Evolutionary conservation across 345 rosid genomes (phyloP), one percentile per base, ranked within the genome.

Genomic region (Arabidopsis arenosa): DNA sequence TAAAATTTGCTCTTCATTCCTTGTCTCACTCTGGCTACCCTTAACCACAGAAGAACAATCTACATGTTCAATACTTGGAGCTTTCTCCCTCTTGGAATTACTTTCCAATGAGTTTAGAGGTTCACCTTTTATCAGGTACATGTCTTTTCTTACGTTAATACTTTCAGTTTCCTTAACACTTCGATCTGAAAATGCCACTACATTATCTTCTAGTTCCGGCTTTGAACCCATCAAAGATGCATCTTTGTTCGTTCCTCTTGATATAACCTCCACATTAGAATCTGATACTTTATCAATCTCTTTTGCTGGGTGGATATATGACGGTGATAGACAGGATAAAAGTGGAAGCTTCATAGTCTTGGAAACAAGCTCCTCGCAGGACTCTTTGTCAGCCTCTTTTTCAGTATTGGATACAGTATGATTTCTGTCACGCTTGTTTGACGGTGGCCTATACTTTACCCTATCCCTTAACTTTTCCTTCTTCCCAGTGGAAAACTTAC

Each of bases 311-410:
- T 84, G 85, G 68, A 41, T 79, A 66, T 43, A 58, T 26, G 71
- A 55, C 47, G 84, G 80, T 67, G 80, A 78, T 35, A 83, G 64
- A 85, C 84, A 81, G 66, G 90, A 91, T 56, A 88, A 67, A 59
- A 87, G 80, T 49, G 97, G 97, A 78, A 88, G 91, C 86, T 81
- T 88, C 81, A 87, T 40, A 52, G 91, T 84, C 72, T 81, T 78
- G 9, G 87, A 81, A 75, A 92, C 86, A 76, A 89, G 88, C 70
- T 90, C 92, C 82, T 95, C 92, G 7, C 87, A 88, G 51, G 79
- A 80, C 66, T 73, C 54, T 9, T 66, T 72, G 74, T 81, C 91
- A 43, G 63, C 52, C 44, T 82, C 88, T 54, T 40, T 69, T 71
- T 83, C 92, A 80, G 79, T 83, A 69, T 75, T 83, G 0, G 74